Evolutionary conservation across 2,329 filamentous ascomycete genomes (phyloP), one percentile per base, ranked within the genome.

Genomic region (Colletotrichum kahawae): DNA sequence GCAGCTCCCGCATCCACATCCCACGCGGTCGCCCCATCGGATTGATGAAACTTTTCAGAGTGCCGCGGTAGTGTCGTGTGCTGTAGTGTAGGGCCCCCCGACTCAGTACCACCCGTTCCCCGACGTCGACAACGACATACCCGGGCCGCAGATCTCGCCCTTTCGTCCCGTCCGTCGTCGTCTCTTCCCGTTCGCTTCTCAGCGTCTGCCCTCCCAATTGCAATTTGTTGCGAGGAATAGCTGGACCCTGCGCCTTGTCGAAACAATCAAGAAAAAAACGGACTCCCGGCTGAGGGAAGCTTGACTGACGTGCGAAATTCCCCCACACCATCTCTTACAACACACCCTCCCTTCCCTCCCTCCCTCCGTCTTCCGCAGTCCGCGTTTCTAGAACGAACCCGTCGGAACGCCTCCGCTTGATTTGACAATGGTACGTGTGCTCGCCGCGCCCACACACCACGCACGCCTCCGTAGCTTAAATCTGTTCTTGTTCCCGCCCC

Each of bases 401-500:
- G 51, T 57, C 54, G 24, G 36, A 60, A 51, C 29, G 57, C 57
- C 65, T 48, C 36, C 67, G 56, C 36, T 51, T 59, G 24, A 63
- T 71, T 54, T 54, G 36, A 62, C 64, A 71, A 75, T 75, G 72
- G 72, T 71, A 75, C 68, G 72, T 74, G 62, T 36, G 18, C 29
- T 27, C 14, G 12, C 65, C 16, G 57, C 16, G 27, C 57, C 16
- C 51, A 13, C 31, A 60, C 51, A 56, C 57, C 31, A 60, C 29
- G 29, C 18, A 60, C 33, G 57, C 57, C n/a, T 14, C 9, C 18
- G 29, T 67, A 67, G 29, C n/a, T 54, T 67, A 56, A 67, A 56
- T 56, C n/a, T 21, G 43, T 48, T 13, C 6, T 18, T 48, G 27
- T 14, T 21, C 27, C n/a, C 33, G 36, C 31, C 34, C 31, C n/a